Evolutionary conservation across 495 filamentous ascomycete genomes (phyloP).

Genomic region (Neurospora intermedia): DNA sequence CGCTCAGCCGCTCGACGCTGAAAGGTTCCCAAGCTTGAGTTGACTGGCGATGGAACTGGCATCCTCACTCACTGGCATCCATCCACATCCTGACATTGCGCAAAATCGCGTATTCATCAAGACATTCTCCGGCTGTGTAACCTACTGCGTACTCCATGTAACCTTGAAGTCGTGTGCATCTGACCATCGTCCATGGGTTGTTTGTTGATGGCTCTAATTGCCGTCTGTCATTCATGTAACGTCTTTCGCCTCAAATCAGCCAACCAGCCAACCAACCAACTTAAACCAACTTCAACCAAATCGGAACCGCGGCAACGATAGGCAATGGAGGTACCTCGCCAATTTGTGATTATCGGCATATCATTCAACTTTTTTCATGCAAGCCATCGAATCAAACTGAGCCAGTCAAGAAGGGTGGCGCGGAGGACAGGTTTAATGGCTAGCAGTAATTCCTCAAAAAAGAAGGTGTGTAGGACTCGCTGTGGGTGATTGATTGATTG

Average conservation of each 20-base stretch:
- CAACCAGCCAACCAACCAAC: not conserved
- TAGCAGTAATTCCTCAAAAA: not conserved
- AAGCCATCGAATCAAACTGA: not conserved
- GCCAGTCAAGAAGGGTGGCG: not conserved
- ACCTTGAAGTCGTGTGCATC: not conserved
- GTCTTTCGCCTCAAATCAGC: not conserved
- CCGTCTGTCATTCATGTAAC: not conserved
- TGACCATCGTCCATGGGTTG: not conserved
- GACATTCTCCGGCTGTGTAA: not conserved
- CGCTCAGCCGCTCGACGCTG: not conserved
- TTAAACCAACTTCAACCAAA: not conserved
- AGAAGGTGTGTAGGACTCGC: not conserved
- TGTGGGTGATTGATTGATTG: not conserved
- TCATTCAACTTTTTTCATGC: not conserved
- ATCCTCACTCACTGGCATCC: not conserved
- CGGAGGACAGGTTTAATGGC: not conserved
- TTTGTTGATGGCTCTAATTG: not conserved
- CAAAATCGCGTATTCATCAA: not conserved
- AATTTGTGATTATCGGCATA: not conserved
- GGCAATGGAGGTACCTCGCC: not conserved
- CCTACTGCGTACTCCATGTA: not conserved
- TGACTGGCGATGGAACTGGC: not conserved
- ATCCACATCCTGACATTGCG: not conserved
- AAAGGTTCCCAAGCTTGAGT: not conserved
- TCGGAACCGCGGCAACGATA: not conserved